These are phyloP conservation scores for Drosera spatulata DNA, from an alignment of 179 eudicot genomes.

Conservation along the genomic window DNA sequence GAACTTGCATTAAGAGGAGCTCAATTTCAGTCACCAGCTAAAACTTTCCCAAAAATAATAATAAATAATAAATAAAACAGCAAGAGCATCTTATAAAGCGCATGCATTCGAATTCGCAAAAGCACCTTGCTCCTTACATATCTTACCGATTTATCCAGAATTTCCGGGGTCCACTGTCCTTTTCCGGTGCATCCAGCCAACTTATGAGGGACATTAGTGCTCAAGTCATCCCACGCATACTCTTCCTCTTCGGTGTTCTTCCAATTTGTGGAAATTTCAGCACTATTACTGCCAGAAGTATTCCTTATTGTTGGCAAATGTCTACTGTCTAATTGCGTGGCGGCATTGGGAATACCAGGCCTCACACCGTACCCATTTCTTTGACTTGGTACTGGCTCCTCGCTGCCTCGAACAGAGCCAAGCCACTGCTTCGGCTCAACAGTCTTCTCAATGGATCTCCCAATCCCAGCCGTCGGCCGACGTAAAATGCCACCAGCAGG, in stretches of 20 bases:
- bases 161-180: constrained; percentile 37
- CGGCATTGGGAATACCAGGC: constrained; percentile 29
- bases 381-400: constrained; percentile 30
- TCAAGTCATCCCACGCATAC: constrained; percentile 77
- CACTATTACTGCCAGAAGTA: constrained; percentile 27
- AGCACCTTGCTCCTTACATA: constrained; percentile 1
- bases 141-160: constrained; percentile 54
- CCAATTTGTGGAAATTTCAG: constrained; percentile 63
- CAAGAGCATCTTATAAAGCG: neutral
- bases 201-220: constrained; percentile 27
- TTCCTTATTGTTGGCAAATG: constrained; percentile 23
- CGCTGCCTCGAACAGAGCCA: constrained; percentile 35
- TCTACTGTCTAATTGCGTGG: constrained; percentile 21
- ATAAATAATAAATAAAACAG: neutral
- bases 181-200: constrained; percentile 19
- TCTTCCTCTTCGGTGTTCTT: constrained; percentile 94
- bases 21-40: neutral
- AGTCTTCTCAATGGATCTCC: constrained; percentile 32
- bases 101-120: neutral
- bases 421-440: constrained; percentile 51
- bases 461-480: constrained; percentile 31
- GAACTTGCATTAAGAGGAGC: neutral
- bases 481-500: constrained; percentile 32
- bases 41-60: neutral
- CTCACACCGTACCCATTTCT: constrained; percentile 55